Evolutionary conservation across 495 filamentous ascomycete genomes (phyloP), one percentile per base, ranked within the genome.

Genomic region (Venustampulla echinocandica): DNA sequence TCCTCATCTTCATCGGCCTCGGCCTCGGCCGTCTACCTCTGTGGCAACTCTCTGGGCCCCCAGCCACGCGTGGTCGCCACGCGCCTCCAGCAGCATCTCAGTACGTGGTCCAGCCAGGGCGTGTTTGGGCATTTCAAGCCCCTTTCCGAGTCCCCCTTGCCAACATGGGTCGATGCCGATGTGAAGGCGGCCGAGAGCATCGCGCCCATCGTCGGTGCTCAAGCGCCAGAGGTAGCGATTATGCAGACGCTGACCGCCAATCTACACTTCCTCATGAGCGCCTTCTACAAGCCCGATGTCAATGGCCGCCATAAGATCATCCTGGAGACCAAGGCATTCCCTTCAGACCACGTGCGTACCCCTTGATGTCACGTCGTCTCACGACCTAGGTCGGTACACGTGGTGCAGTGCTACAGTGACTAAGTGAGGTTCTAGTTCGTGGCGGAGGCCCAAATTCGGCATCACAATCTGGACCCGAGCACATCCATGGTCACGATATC

Each of bases 161-260:
- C 81, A 38, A 81, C 82, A 42, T 98, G 89, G 78, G 69, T 94
- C 24, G 73, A 93, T 55, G 78, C 86, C 11, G 90, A 92, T 54
- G 76, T 79, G 37, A 73, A 74, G 28, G 80, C 82, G 6, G 75
- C 84, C 35, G 73, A 79, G 55, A 70, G 79, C 48, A 89, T 90
- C 68, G 81, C 88, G 5, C 81, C 81, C 18, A 72, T 98, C 47
- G 88, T 97, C 9, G 92, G 92, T n/a, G 90, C 88, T 1, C 63
- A 69, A 19, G 63, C 75, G 28, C 73, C 70, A 41, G 93, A 98
- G 64, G 88, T 97, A 10, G 89, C 87, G 10, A 75, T 94, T 11
- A 96, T 97, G 93, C 81, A 87, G 49, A 93, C 89, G 2, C 64
- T 98, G 57, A 97, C 92, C 21, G 84, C 82, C 34, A 97, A 97